These are phyloP conservation scores for Leishmania arabica DNA, from an alignment of 208 protist genomes.

Conservation along the genomic window DNA sequence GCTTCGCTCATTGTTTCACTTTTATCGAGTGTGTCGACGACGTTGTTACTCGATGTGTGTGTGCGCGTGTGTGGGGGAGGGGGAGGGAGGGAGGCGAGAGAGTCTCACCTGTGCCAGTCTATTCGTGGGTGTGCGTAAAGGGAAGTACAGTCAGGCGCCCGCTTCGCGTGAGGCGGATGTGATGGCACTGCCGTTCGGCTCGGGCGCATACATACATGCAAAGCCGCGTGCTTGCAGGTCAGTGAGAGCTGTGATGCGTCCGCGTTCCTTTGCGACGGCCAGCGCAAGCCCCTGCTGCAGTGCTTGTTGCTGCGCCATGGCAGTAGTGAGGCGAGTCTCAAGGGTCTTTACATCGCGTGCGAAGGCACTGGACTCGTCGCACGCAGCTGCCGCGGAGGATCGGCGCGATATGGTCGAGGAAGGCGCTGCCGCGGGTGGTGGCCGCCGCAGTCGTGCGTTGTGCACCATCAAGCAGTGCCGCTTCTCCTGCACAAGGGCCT, in stretches of 20 bases:
- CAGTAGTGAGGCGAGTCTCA: not conserved
- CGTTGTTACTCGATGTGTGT: not conserved
- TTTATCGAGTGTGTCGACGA: not conserved
- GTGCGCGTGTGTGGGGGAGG: no score
- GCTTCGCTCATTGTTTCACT: not conserved
- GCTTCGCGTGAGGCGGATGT: not conserved
- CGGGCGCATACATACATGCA: not conserved
- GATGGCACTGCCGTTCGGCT: not conserved
- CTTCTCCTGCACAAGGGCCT: conserved; percentile 8
- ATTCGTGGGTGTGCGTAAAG: not conserved
- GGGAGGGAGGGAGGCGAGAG: not conserved
- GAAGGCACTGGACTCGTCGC: not conserved
- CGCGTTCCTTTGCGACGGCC: conserved; percentile 10
- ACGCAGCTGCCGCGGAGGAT: not conserved
- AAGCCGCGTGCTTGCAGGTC: conserved; percentile 2
- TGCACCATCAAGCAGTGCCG: conserved; percentile 7
- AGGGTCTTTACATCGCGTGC: not conserved
- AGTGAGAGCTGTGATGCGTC: conserved; percentile 7
- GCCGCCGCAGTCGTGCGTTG: conserved; percentile 21
- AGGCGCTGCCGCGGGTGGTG: not conserved
- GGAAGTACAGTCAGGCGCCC: not conserved
- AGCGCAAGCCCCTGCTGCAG: conserved; percentile 9
- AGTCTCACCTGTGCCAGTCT: not conserved
- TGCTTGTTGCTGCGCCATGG: conserved; percentile 4
- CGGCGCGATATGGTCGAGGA: not conserved